Conservation (phyloP, 169 alveolate species). For the Prorocentrum cordatum region DNA sequence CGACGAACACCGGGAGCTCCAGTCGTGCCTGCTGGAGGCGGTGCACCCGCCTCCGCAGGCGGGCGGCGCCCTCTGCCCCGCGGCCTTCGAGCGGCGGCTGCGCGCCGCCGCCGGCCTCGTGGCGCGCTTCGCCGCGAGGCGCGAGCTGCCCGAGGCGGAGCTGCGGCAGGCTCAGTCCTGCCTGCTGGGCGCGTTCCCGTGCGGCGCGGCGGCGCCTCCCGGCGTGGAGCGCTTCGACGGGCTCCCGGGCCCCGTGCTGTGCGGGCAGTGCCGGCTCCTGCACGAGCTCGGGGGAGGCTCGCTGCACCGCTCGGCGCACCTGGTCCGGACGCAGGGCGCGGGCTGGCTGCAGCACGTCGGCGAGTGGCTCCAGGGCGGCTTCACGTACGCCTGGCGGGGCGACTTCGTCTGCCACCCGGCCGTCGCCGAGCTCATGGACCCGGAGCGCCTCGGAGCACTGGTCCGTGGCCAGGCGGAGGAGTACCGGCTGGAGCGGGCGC, state of each 20-base stretch:
- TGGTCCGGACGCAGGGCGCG: conserved; percentile 33
- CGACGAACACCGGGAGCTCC: conserved; percentile 15
- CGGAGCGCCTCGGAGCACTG: no score
- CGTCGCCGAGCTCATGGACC: no score
- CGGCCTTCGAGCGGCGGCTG: background rate
- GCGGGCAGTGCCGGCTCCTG: conserved; percentile 36
- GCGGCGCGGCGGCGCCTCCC: conserved; percentile 50
- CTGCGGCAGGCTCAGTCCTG: background rate
- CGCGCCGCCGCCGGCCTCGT: conserved; percentile 17
- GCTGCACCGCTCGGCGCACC: background rate
- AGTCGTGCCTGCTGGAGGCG: conserved; percentile 16
- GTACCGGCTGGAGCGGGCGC: no score
- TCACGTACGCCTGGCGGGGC: no score
- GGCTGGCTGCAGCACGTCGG: conserved; percentile 53
- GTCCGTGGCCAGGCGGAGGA: no score
- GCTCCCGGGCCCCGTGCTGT: background rate
- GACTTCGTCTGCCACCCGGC: no score
- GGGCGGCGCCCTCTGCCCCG: no score
- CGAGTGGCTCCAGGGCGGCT: conserved; percentile 49
- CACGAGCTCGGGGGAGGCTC: conserved; percentile 17
- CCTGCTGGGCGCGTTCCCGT: background rate
- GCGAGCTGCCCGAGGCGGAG: conserved; percentile 18
- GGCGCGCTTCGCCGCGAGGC: conserved; percentile 39
- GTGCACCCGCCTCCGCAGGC: no score
- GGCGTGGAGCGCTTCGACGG: conserved; percentile 11